Percentiles rank a stretch among this genome's conserved stretches.
Evolutionary conservation across 2,329 filamentous ascomycete species (phyloP).

Genomic region (Aureobasidium musti): DNA sequence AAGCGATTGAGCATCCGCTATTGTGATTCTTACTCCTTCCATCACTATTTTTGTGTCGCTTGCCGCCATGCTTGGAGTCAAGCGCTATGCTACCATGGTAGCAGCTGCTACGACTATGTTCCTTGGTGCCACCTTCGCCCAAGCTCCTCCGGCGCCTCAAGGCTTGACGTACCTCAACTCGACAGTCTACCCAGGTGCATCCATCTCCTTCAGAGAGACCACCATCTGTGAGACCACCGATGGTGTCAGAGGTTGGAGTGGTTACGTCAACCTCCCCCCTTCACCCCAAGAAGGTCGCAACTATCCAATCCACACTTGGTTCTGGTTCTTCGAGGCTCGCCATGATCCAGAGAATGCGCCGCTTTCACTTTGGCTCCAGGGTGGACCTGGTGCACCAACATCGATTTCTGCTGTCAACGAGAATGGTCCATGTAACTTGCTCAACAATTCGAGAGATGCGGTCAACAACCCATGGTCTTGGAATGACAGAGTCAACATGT

Average conservation of each 20-base stretch:
- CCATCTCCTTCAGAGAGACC: constrained; percentile 10
- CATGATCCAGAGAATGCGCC: constrained; percentile 52
- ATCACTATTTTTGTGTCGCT: too few relatives aligned
- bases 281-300: not conserved
- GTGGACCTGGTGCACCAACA: constrained; percentile 64
- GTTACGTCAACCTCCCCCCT: constrained; percentile 37
- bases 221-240: constrained; percentile 52
- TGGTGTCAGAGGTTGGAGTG: constrained; percentile 50
- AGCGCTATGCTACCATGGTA: not conserved
- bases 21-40: not conserved
- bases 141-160: not conserved
- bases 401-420: constrained; percentile 64
- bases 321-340: constrained; percentile 61
- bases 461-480: constrained; percentile 50
- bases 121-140: not conserved
- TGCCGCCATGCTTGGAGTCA: not conserved
- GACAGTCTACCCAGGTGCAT: not conserved
- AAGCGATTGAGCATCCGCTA: too few relatives aligned
- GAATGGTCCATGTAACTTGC: constrained; percentile 53
- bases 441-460: constrained; percentile 47
- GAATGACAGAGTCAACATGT: constrained; percentile 47
- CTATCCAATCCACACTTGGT: constrained; percentile 43
- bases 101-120: not conserved
- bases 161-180: constrained; percentile 8
- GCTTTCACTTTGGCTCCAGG: constrained; percentile 64